Evolutionary conservation across 352 stramenopile genomes (phyloP), one percentile per base, ranked within the genome.

Genomic region (Phytophthora crassamura): DNA sequence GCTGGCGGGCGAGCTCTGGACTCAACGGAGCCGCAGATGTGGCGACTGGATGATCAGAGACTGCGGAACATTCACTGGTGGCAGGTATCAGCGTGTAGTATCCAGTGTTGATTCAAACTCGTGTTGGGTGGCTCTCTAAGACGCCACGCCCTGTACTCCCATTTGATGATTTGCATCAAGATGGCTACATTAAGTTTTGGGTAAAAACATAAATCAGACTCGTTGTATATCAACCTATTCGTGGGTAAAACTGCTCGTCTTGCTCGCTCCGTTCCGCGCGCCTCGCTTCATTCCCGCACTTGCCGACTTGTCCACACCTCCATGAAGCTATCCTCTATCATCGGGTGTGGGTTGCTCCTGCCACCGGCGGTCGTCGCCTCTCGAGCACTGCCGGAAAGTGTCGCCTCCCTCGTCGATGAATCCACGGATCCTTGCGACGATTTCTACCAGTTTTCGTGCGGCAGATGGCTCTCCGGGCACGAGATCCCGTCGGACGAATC

Each of bases 391-490:
- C 75, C 77, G 2, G 48, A 63, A 18, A 75, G 47, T 10, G 81
- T 90, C 28, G 43, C 62, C n/a, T 62, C 61, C 7, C 62, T 89
- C 38, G 66, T 93, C 28, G 76, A 93, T 46, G 56, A 53, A 8
- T 69, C 49, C 1, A 59, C 69, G 15, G 61, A 88, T 35, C 86
- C 86, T 9, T 92, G 83, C 61, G 64, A 79, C 10, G 84, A 94
- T 72, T 91, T 92, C 45, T 94, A 91, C 75, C 62, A 84, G 43
- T 90, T 86, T 77, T 67, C 75, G 46, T 91, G 83, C 53, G 81
- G 83, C 35, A 48, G 43, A 22, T 92, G 83, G 81, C 58, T 89
- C 43, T 59, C 61, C 50, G 69, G 70, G 25, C 79, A 73, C 40
- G 51, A 69, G 3, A 82, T 89, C 36, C 43, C 60, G n/a, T 25